Percentiles rank a stretch among this genome's conserved stretches.
phyloP scores from a whole-genome alignment of 164 flowering plant species.

The Euptelea pleiosperma region DNA sequence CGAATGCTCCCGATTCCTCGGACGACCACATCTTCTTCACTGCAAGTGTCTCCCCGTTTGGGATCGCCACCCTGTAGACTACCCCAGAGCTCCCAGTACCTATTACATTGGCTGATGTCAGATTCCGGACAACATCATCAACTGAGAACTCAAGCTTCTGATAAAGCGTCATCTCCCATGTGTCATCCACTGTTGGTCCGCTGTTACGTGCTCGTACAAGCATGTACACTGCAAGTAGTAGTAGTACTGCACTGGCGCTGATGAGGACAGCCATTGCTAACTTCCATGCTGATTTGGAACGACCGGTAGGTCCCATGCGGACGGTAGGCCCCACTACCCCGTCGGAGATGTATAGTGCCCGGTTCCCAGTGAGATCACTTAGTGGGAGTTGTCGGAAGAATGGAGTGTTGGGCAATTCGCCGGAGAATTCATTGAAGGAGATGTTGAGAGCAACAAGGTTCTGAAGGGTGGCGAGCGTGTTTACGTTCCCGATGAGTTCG shows the following conservation, averaged over 20 bases:
- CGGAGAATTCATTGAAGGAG: conserved; percentile 85
- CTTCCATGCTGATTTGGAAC: conserved; percentile 46
- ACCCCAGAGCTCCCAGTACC: conserved; percentile 98
- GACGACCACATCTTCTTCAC: conserved; percentile 94
- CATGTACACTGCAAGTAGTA: conserved; percentile 57
- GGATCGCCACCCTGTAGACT: conserved; percentile 66
- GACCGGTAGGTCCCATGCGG: conserved; percentile 16
- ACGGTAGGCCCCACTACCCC: conserved; percentile 34
- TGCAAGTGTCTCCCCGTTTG: conserved; percentile 65
- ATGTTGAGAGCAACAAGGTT: conserved; percentile 82
- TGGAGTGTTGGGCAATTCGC: conserved; percentile 75
- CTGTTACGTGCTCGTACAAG: conserved; percentile 38
- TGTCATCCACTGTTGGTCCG: conserved; percentile 24
- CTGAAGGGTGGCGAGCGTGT: conserved; percentile 54
- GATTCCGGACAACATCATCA: conserved; percentile 55
- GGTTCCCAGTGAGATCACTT: conserved; percentile 61
- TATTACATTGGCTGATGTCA: conserved; percentile 70
- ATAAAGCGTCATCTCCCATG: conserved; percentile 82
- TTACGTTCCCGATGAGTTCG: conserved; percentile 56
- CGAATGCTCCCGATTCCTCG: conserved; percentile 71
- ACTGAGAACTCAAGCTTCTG: conserved; percentile 79
- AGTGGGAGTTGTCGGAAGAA: conserved; percentile 77
- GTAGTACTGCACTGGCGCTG: conserved; percentile 56
- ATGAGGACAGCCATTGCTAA: conserved; percentile 63
- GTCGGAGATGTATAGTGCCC: conserved; percentile 50